Percentiles rank a stretch among this genome's conserved stretches.
Conservation (phyloP, 192 early-diverging fungal genomes). For the Coemansia sp. region DNA sequence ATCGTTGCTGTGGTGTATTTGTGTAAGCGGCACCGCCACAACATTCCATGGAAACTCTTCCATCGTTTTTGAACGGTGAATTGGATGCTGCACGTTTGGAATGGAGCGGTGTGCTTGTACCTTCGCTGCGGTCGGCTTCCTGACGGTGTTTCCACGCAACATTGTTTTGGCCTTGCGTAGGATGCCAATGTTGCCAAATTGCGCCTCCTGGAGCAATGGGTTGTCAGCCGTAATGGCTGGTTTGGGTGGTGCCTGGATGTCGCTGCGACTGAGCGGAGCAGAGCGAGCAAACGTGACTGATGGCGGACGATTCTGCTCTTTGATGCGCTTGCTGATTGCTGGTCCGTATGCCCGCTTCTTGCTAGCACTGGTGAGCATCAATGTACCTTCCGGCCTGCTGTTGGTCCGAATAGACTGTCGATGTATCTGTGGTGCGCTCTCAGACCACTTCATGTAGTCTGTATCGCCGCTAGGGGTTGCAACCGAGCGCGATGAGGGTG, state of each 20-base stretch:
- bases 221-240: neutral
- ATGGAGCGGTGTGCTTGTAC: neutral
- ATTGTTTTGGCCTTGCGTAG: neutral
- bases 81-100: conserved; percentile 5
- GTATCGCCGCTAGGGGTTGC: neutral
- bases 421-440: conserved; percentile 1
- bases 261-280: neutral
- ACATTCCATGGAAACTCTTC: conserved; percentile 37
- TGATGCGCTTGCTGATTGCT: neutral
- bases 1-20: neutral
- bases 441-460: conserved; percentile 2
- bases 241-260: neutral
- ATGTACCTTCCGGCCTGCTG: neutral
- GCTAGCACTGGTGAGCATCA: neutral
- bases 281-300: conserved; percentile 2
- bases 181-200: neutral
- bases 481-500: neutral
- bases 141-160: neutral
- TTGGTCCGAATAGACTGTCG: neutral
- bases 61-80: conserved; percentile 24
- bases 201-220: neutral
- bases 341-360: neutral
- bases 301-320: too few relatives aligned
- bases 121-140: neutral
- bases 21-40: conserved; percentile 24